These are phyloP conservation scores for Phialophora expanda DNA, from an alignment of 2,329 filamentous ascomycete genomes.

Conservation along the genomic window DNA sequence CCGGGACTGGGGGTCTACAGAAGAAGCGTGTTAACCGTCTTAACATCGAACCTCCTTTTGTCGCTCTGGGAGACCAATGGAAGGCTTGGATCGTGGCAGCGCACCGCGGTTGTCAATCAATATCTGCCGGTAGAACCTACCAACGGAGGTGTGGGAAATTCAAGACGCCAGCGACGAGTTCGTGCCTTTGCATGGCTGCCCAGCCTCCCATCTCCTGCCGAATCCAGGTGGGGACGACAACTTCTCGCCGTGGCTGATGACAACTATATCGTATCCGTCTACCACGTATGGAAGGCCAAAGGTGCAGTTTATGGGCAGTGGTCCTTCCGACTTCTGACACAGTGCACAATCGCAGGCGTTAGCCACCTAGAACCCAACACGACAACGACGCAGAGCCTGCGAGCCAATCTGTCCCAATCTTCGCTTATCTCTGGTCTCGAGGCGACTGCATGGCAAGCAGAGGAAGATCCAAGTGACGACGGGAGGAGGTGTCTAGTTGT, in stretches of 20 bases:
- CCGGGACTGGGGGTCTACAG: constrained; percentile 61
- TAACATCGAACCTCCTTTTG: constrained; percentile 62
- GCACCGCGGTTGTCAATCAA: constrained; percentile 60
- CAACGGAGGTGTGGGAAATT: constrained; percentile 35
- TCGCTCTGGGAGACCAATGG: constrained; percentile 62
- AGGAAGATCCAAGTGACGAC: neutral
- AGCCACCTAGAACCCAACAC: neutral
- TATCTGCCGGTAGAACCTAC: constrained; percentile 43
- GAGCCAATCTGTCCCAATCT: constrained; percentile 18
- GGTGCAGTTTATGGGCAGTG: constrained; percentile 28
- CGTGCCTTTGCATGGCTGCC: constrained; percentile 52
- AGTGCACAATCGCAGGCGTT: constrained; percentile 2
- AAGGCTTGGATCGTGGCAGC: constrained; percentile 56
- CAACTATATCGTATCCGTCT: constrained; percentile 32
- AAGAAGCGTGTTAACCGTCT: constrained; percentile 60
- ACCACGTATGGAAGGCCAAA: constrained; percentile 30
- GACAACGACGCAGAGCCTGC: constrained; percentile 12
- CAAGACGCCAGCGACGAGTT: constrained; percentile 44
- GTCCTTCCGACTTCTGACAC: constrained; percentile 23
- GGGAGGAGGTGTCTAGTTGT: constrained; percentile 2
- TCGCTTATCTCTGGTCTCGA: constrained; percentile 28
- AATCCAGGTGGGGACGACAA: constrained; percentile 45
- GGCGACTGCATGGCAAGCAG: constrained; percentile 16
- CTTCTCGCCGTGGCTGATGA: constrained; percentile 49
- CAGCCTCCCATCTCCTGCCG: constrained; percentile 15